Percentiles rank a stretch among this genome's conserved stretches.
These are phyloP conservation scores for Saussurea involucrata DNA, from an alignment of 129 eudicot species.

Conservation along the genomic window DNA sequence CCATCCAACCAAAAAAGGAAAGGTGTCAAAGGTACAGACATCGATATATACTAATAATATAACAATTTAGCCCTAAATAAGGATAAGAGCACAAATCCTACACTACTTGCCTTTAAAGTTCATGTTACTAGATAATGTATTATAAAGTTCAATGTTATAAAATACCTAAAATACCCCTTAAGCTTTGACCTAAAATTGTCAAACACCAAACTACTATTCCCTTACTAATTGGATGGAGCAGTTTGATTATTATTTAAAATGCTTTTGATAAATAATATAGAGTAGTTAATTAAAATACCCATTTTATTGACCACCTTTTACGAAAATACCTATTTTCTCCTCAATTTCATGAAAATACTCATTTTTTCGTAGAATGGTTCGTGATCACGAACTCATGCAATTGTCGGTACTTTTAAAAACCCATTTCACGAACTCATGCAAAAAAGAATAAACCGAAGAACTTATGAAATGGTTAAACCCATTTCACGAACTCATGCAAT, in stretches of 20 bases:
- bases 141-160: background rate
- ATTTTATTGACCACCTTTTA: no score
- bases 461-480: no score
- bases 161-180: constrained; percentile 17
- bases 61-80: constrained; percentile 15
- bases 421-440: no score
- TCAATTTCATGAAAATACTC: no score
- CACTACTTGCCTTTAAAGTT: constrained; percentile 38
- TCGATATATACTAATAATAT: constrained; percentile 23
- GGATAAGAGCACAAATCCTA: constrained; percentile 26
- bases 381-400: no score
- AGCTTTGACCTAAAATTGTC: constrained; percentile 2
- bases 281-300: no score
- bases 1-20: constrained; percentile 36
- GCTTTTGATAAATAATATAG: background rate
- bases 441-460: no score
- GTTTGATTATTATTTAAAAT: background rate
- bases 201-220: background rate
- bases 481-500: no score
- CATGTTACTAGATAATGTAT: constrained; percentile 27
- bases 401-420: no score
- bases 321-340: no score
- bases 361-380: no score
- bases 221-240: background rate
- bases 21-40: constrained; percentile 30